These are phyloP conservation scores for Magnusiomyces tetraspermus DNA, from an alignment of 1,139 yeast species.

Conservation along the genomic window DNA sequence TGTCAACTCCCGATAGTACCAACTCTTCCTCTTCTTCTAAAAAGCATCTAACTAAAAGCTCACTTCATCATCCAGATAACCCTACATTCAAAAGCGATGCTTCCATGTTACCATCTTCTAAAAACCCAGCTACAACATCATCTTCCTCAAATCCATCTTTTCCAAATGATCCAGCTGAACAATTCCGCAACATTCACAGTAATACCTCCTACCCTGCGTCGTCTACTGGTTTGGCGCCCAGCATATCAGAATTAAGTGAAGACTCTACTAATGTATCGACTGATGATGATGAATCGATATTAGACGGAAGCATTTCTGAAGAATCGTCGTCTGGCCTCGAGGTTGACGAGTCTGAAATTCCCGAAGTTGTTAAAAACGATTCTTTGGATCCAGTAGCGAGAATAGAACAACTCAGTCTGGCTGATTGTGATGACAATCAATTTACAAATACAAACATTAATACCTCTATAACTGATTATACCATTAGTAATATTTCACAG, in stretches of 20 bases:
- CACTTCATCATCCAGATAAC: constrained; percentile 15
- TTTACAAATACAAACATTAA: too few relatives aligned
- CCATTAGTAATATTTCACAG: not conserved
- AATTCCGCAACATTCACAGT: constrained; percentile 10
- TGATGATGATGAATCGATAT: constrained; percentile 12
- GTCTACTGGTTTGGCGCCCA: constrained; percentile 10
- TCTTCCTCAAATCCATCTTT: not conserved
- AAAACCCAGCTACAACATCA: not conserved
- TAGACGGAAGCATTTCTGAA: constrained; percentile 13
- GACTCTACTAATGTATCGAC: constrained; percentile 10
- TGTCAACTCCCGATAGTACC: too few relatives aligned
- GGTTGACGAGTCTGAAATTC: not conserved
- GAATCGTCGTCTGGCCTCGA: constrained; percentile 10
- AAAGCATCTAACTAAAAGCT: constrained; percentile 11
- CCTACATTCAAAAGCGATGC: constrained; percentile 12
- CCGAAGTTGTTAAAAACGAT: not conserved
- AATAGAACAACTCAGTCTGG: too few relatives aligned
- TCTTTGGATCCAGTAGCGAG: not conserved
- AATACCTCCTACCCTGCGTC: constrained; percentile 7
- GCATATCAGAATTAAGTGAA: constrained; percentile 13
- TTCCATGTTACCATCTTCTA: not conserved
- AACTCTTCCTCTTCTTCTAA: not conserved
- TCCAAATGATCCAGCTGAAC: not conserved
- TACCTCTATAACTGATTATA: not conserved
- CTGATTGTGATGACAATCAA: too few relatives aligned